A percentile compares a stretch with the other conserved stretches of the same genome.
Evolutionary conservation across 352 stramenopile genomes (phyloP).

Genomic region (Elongisporangium prolatum): DNA sequence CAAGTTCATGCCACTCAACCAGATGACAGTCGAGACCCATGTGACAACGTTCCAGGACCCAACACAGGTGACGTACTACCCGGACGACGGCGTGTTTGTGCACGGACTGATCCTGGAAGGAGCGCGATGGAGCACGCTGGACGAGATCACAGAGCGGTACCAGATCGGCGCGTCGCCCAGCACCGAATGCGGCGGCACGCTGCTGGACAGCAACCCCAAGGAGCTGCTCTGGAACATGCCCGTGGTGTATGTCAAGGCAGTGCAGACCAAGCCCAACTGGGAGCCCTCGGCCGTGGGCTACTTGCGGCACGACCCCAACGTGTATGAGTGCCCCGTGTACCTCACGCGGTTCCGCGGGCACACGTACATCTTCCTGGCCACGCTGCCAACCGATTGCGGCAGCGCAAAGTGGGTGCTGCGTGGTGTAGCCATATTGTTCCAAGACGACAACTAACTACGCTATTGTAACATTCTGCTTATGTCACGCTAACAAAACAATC

Average conservation of each 20-base stretch:
- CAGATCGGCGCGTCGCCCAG: conserved; percentile 76
- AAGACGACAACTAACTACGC: conserved; percentile 90
- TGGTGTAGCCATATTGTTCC: conserved; percentile 92
- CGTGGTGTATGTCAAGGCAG: conserved; percentile 95
- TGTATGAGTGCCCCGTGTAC: conserved; percentile 97
- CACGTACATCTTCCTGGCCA: conserved; percentile 96
- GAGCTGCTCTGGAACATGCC: conserved; percentile 91
- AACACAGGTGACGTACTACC: conserved; percentile 74
- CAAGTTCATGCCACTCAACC: conserved; percentile 91
- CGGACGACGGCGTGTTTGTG: conserved; percentile 92
- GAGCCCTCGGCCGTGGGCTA: conserved; percentile 95
- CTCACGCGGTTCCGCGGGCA: conserved; percentile 95
- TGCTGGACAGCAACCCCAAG: conserved; percentile 95
- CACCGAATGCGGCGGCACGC: conserved; percentile 82
- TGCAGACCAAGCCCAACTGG: conserved; percentile 91
- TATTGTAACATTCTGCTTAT: background rate
- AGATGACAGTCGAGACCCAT: conserved; percentile 96
- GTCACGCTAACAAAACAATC: background rate
- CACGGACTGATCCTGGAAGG: conserved; percentile 96
- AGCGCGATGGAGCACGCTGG: conserved; percentile 87
- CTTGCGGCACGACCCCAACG: conserved; percentile 86
- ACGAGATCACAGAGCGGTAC: conserved; percentile 89
- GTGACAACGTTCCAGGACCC: conserved; percentile 91
- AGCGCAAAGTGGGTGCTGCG: conserved; percentile 94
- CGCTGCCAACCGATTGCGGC: conserved; percentile 89